These are phyloP conservation scores for Gracilariopsis chorda DNA, from an alignment of 23 red algal genomes.

Conservation along the genomic window DNA sequence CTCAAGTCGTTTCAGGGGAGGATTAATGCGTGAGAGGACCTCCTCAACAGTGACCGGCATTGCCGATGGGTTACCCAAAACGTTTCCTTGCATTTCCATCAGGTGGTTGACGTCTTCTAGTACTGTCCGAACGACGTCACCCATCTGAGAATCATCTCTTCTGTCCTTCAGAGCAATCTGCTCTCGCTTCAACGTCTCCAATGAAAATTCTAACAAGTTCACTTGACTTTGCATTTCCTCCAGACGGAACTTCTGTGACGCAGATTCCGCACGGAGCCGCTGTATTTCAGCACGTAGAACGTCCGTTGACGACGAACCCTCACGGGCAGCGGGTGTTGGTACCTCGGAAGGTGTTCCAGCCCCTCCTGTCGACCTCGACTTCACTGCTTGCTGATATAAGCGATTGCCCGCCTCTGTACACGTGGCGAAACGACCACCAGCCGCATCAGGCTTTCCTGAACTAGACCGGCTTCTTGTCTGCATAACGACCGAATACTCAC, in stretches of 20 bases:
- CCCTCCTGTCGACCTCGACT: background rate
- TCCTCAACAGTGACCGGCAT: background rate
- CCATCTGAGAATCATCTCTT: background rate
- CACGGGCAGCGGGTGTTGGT: background rate
- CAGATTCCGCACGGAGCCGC: background rate
- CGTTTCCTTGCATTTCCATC: constrained; percentile 3
- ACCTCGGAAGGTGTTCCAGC: background rate
- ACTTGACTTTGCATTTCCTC: constrained; percentile 1
- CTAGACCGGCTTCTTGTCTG: too few species aligned
- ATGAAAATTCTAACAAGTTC: background rate
- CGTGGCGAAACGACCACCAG: background rate
- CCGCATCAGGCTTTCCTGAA: background rate
- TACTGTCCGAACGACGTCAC: background rate
- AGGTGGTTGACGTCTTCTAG: background rate
- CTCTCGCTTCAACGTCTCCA: background rate
- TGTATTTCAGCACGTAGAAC: background rate
- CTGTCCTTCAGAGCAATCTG: background rate
- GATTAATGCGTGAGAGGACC: constrained; percentile 13
- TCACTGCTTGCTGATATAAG: background rate
- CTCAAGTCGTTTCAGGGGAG: background rate
- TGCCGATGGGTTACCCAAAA: background rate
- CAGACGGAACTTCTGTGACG: constrained; percentile 1
- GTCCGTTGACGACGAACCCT: background rate
- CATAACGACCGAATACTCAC: too few species aligned
- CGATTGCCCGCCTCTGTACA: background rate